Percentiles rank a stretch among this genome's conserved stretches.
Conservation (phyloP, 805 yeast genomes). For the Zygosaccharomyces kombuchaensis region DNA sequence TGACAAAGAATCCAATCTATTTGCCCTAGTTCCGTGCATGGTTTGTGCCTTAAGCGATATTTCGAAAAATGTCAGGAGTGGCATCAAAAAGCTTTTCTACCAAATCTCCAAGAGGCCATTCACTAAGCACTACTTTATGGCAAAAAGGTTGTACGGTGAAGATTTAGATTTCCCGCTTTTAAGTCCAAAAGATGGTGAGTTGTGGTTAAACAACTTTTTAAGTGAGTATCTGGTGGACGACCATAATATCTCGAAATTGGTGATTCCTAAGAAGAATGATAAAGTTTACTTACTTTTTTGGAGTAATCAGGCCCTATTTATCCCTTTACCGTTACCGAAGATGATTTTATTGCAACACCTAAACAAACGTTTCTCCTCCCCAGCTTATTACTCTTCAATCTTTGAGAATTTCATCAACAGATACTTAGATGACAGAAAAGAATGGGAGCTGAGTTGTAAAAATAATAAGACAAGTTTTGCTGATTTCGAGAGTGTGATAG, state of each 20-base stretch:
- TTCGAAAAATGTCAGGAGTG: conserved; percentile 47
- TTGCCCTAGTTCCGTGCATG: conserved; percentile 56
- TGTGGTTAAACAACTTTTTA: conserved; percentile 40
- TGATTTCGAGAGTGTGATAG: conserved; percentile 53
- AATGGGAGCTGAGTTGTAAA: conserved; percentile 43
- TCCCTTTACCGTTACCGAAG: conserved; percentile 54
- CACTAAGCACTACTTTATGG: conserved; percentile 45
- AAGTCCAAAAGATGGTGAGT: conserved; percentile 59
- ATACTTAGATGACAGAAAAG: conserved; percentile 45
- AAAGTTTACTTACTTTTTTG: conserved; percentile 58
- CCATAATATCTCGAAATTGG: conserved; percentile 41
- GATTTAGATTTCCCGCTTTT: conserved; percentile 47
- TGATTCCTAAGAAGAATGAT: conserved; percentile 52
- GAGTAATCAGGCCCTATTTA: conserved; percentile 58
- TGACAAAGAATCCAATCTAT: conserved; percentile 40
- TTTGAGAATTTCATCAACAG: conserved; percentile 43
- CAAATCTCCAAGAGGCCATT: conserved; percentile 38
- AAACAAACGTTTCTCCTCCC: conserved; percentile 30
- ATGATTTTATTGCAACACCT: conserved; percentile 44
- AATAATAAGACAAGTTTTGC: conserved; percentile 47
- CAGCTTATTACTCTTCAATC: conserved; percentile 42
- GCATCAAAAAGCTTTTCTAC: conserved; percentile 38
- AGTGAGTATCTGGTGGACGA: conserved; percentile 49
- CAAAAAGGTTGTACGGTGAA: conserved; percentile 54
- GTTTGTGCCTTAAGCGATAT: conserved; percentile 50